Evolutionary conservation across 2,329 filamentous ascomycete species (phyloP), one percentile per base, ranked within the genome.

Genomic region (Monosporascus sp.): DNA sequence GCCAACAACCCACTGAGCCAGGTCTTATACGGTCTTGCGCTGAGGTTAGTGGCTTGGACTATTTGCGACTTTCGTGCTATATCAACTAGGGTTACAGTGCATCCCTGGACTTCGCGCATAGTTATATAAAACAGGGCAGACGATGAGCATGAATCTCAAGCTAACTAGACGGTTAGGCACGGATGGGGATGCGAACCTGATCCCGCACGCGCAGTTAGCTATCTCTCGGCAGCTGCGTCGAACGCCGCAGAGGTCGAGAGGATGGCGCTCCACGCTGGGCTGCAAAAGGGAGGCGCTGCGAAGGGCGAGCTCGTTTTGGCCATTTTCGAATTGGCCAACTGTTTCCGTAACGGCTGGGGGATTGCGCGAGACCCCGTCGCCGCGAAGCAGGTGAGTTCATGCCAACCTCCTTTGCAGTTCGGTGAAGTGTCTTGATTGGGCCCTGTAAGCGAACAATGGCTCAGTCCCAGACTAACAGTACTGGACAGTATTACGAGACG

Each of bases 241-340:
- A 97, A 96, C 72, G 91, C 91, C 24, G 94, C 93, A 24, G 81
- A 84, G 43, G 84, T 99, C 52, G 94, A 99, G 75, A 82, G 88
- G 51, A 78, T 91, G 63, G 94, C 94, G 31, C 82, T 97, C 22
- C 79, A 87, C 61, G 89, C 92, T 8, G 94, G 93, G 17, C 83
- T 95, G 72, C 94, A 91, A 72, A 96, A 94, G 72, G 94, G 94
- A 50, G 94, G 94, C 56, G 87, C 89, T 16, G 93, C 93, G 45
- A 99, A 97, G 74, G 94, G 94, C 55, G 94, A 99, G 77, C 81
- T 99, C 51, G 89, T 97, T 19, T 84, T 99, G 56, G 93, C 94
- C 56, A 97, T 99, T 59, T 97, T 94, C 66, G 94, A 99, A 76
- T 76, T 99, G 65, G 90, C 87, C 52, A 94, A 94, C 71, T 93